Base-by-base conservation (phyloP, 148 eudicot species). In the Limonium bicolor region DNA sequence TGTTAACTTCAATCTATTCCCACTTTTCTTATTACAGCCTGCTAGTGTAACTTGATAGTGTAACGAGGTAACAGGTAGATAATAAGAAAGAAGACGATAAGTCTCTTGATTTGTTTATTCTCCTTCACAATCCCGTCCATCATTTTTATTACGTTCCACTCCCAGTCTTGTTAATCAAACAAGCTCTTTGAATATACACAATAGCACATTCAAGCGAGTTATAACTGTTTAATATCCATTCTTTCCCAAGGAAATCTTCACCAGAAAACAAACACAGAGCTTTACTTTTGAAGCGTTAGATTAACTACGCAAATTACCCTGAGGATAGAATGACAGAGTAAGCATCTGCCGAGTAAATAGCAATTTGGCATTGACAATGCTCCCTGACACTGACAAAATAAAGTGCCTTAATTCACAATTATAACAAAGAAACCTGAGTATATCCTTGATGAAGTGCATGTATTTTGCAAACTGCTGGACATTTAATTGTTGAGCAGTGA, bases 381-480 rank as follows among this genome's bases (percentile, higher is more conserved):
- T 23, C 47, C 47, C 23, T 22, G 8, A 24, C 47, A 27, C 7
- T 11, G 14, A 9, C 24, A 4, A 23, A n/a, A 20, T 21, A 21
- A 41, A n/a, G n/a, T n/a, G n/a, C n/a, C n/a, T n/a, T 8, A 41
- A 21, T 6, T 4, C 20, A 15, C 12, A 11, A 25, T 10, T 24
- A 24, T 4, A 20, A 9, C 1, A 27, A 38, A 41, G 30, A 20
- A 72, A 84, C 97, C 95, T 80, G 32, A 90, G 68, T 40, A 84
- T 57, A 41, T 80, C 87, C 70, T 90, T 90, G 27, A 90, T 79
- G 63, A 90, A 90, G 33, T 60, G 76, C 99, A 90, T 90, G 66
- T 70, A 90, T 50, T 90, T 90, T 15, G 88, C 99, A 63, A 90
- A 90, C 63, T 90, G 99, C 69, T 90, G 99, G 55, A 81, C 80